phyloP scores from a whole-genome alignment of 1,284 basidiomycete genomes.

The Melampsora larici-populina region DNA sequence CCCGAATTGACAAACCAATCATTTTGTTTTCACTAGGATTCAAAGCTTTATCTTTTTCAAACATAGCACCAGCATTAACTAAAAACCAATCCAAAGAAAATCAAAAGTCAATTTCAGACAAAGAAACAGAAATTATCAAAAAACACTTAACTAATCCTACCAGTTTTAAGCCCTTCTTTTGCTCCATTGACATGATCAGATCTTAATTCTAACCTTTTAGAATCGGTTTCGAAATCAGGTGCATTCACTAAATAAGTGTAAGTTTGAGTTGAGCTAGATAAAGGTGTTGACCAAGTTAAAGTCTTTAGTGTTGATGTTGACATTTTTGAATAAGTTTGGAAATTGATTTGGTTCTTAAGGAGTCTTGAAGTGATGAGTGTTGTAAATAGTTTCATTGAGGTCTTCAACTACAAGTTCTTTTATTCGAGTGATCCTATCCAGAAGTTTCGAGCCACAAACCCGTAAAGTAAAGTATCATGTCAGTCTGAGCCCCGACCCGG shows the following conservation, averaged over 20 bases:
- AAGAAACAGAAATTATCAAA: background rate
- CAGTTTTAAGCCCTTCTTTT: background rate
- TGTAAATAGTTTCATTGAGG: too few relatives aligned
- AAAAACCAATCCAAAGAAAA: background rate
- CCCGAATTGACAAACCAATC: background rate
- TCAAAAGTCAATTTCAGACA: background rate
- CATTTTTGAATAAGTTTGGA: too few relatives aligned
- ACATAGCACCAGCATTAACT: background rate
- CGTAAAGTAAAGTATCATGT: too few relatives aligned
- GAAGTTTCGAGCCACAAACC: too few relatives aligned
- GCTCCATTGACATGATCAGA: background rate
- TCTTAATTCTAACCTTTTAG: background rate
- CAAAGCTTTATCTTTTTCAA: background rate
- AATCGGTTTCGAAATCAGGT: background rate
- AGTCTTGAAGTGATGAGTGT: too few relatives aligned
- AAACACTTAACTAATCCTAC: background rate
- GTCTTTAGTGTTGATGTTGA: too few relatives aligned
- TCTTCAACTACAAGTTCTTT: too few relatives aligned
- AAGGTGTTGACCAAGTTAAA: too few relatives aligned
- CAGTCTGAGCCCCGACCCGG: too few relatives aligned
- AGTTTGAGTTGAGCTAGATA: too few relatives aligned
- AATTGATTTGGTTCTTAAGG: too few relatives aligned
- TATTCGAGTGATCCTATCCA: too few relatives aligned
- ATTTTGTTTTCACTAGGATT: background rate
- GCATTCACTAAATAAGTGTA: background rate